A percentile compares a stretch with the other conserved stretches of the same genome.
Evolutionary conservation across 2,329 filamentous ascomycete species (phyloP).

Genomic region (Escovopsis sp.): DNA sequence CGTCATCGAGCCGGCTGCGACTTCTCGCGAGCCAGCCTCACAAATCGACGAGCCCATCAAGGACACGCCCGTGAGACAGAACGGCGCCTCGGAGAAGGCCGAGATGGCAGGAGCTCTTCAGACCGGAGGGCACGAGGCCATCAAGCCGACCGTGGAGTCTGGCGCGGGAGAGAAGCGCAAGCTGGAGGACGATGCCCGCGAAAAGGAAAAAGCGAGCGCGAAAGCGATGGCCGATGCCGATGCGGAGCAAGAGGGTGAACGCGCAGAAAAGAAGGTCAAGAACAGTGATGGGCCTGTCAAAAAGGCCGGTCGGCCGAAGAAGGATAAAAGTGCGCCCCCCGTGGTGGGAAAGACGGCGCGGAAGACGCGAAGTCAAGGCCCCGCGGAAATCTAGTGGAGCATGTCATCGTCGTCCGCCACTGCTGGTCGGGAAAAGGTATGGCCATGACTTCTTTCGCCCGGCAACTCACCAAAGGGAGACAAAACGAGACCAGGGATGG

Average conservation of each 20-base stretch:
- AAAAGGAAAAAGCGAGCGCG: slow-evolving; percentile 8
- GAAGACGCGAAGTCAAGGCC: slow-evolving; percentile 29
- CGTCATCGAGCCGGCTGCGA: slow-evolving; percentile 9
- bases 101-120: slow-evolving; percentile 8
- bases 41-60: slow-evolving; percentile 8
- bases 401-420: no score
- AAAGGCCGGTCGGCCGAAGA: slow-evolving; percentile 17
- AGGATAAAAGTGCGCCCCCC: slow-evolving; percentile 21
- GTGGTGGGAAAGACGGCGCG: slow-evolving; percentile 21
- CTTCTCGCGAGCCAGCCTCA: slow-evolving; percentile 9
- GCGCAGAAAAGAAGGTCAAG: slow-evolving; percentile 24
- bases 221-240: no score
- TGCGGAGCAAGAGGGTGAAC: slow-evolving; percentile 14
- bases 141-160: slow-evolving; percentile 1
- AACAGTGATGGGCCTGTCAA: slow-evolving; percentile 8
- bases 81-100: slow-evolving; percentile 4
- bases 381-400: slow-evolving; percentile 13
- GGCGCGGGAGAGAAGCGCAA: slow-evolving; percentile 24
- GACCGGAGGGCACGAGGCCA: slow-evolving; percentile 1
- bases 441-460: no score
- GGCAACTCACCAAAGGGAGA: not conserved
- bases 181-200: slow-evolving; percentile 15
- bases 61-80: slow-evolving; percentile 2
- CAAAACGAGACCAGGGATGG: not conserved
- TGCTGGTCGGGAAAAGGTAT: no score